Evolutionary conservation across 164 flowering plant genomes (phyloP).

Genomic region (Dillenia suffruticosa): DNA sequence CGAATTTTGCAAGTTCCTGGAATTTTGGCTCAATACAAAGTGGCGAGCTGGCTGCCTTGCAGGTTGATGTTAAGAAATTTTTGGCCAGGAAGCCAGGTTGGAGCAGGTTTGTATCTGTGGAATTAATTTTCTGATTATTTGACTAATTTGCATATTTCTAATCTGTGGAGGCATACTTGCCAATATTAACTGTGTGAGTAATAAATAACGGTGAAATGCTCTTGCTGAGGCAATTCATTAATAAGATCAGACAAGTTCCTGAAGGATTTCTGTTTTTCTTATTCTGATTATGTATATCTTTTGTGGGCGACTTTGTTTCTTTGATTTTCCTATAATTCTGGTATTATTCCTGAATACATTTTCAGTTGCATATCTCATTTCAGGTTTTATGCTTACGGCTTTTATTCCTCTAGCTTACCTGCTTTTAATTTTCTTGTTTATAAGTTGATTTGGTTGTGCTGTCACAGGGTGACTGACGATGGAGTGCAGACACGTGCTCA

Average conservation of each 20-base stretch:
- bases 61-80: constrained; percentile 88
- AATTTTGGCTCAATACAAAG: constrained; percentile 69
- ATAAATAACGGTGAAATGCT: too few species aligned
- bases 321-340: too few species aligned
- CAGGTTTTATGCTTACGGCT: not conserved
- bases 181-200: too few species aligned
- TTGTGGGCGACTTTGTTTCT: too few species aligned
- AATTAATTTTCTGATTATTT: too few species aligned
- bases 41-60: constrained; percentile 91
- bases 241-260: too few species aligned
- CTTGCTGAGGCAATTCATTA: too few species aligned
- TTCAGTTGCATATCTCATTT: too few species aligned
- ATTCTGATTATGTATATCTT: too few species aligned
- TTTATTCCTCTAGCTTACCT: not conserved
- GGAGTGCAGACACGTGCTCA: constrained; percentile 98
- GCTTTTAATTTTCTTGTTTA: not conserved
- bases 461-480: constrained; percentile 83
- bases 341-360: too few species aligned
- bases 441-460: constrained; percentile 1
- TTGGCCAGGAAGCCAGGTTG: constrained; percentile 90
- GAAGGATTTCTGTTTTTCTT: too few species aligned
- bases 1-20: constrained; percentile 93
- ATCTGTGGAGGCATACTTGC: not conserved
- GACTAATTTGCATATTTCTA: too few species aligned
- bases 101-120: constrained; percentile 60